Conservation (phyloP, 164 flowering plant genomes). For the Chimonanthus salicifolius region DNA sequence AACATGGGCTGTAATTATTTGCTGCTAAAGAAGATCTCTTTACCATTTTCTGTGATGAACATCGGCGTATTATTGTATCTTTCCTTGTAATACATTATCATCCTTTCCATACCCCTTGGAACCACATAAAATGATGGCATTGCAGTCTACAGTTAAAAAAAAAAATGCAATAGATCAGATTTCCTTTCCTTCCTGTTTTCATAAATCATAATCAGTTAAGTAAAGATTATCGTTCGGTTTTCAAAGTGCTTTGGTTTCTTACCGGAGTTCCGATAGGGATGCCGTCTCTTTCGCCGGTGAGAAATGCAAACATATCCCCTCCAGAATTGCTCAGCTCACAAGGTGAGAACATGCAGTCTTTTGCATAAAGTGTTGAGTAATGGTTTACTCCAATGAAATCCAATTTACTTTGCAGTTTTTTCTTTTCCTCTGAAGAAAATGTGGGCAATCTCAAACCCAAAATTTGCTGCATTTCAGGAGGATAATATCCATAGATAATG, state of each 20-base stretch:
- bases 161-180: neutral
- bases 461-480: conserved; percentile 28
- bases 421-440: conserved; percentile 22
- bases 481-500: conserved; percentile 33
- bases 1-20: no score
- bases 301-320: neutral
- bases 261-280: conserved; percentile 18
- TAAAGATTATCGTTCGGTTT: no score
- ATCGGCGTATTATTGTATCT: conserved; percentile 22
- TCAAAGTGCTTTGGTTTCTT: neutral
- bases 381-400: conserved; percentile 37
- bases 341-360: conserved; percentile 17
- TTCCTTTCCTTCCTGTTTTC: neutral
- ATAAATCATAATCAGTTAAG: neutral
- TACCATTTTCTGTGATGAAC: conserved; percentile 27
- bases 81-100: conserved; percentile 8
- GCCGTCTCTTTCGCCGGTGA: conserved; percentile 13
- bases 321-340: neutral
- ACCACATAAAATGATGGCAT: conserved; percentile 10
- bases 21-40: neutral
- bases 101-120: conserved; percentile 14
- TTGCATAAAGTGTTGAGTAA: conserved; percentile 14
- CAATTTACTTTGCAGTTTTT: conserved; percentile 17
- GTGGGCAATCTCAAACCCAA: conserved; percentile 23
- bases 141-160: conserved; percentile 5